Evolutionary conservation across 2,329 filamentous ascomycete genomes (phyloP), one percentile per base, ranked within the genome.

Genomic region (Polytolypa hystricis): DNA sequence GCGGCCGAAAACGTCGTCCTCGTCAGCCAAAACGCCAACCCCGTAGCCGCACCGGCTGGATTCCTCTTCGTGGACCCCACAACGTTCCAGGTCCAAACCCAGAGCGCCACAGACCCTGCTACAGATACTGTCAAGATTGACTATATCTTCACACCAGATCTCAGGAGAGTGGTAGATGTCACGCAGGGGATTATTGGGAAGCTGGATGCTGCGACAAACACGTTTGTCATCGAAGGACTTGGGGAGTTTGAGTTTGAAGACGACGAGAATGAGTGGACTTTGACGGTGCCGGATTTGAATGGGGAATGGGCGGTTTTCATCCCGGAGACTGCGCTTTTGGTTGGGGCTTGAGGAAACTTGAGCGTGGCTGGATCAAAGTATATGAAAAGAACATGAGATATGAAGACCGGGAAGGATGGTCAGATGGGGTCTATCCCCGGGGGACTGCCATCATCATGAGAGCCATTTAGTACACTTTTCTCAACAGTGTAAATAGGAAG

Each of bases 181-280:
- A 18, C 31, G 14, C 23, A 41, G 19, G 38, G 34, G 3, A 16
- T 37, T 1, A 25, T 41, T 11, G 42, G 35, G n/a, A 41, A 33
- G 33, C 35, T 45, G 10, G 41, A 45, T 23, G 10, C 32, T 2
- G 35, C 42, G 2, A 45, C 42, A 2, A 34, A 34, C 33, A 30
- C 27, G 17, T 45, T 30, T 33, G 37, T 41, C 21, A 41, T 34
- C 9, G 34, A 37, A 6, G 35, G 35, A 4, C 38, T 45, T 9
- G 42, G 42, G 15, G 42, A 43, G 32, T 42, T 45, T 30, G 42
- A 45, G 30, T 43, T 45, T 26, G 38, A 45, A 30, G 41, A 19
- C 9, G 42, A 43, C 3, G 42, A 45, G 35, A 39, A 43, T 21
- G 38, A 43, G 35, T 38, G 41, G 33, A 42, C 33, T 14, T 30